These are phyloP conservation scores for Porphyrellus cyaneotinctus DNA, from an alignment of 768 basidiomycete species.

Conservation along the genomic window DNA sequence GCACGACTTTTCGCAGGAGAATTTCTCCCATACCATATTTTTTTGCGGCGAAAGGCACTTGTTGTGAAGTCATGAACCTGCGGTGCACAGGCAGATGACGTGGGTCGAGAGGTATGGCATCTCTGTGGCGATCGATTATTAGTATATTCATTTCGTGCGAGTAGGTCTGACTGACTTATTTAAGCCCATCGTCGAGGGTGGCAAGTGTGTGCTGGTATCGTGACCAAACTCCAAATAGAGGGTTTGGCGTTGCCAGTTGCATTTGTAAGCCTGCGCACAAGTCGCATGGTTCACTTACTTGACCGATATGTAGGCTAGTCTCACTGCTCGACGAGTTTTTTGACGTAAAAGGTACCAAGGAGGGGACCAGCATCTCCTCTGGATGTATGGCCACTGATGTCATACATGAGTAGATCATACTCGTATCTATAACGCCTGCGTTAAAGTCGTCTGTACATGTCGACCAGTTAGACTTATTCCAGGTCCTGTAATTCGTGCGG, in stretches of 20 bases:
- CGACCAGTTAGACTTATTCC: conserved; percentile 27
- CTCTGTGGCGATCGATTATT: conserved; percentile 22
- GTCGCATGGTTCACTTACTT: not conserved
- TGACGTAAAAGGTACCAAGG: conserved; percentile 38
- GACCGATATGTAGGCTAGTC: not conserved
- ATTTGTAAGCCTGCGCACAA: conserved; percentile 31
- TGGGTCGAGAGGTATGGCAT: conserved; percentile 29
- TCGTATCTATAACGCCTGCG: conserved; percentile 31
- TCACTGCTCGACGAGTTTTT: conserved; percentile 38
- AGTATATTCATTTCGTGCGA: not conserved
- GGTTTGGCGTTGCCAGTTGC: conserved; percentile 28
- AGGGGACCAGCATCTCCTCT: conserved; percentile 32
- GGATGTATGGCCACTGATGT: conserved; percentile 34
- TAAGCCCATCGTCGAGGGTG: conserved; percentile 36
- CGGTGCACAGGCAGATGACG: conserved; percentile 27
- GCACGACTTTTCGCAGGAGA: conserved; percentile 35
- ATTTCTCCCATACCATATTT: conserved; percentile 44
- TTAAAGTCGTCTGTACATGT: not conserved
- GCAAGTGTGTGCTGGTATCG: conserved; percentile 38
- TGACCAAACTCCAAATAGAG: conserved; percentile 43
- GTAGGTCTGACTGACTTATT: conserved; percentile 34
- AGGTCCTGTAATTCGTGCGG: conserved; percentile 32
- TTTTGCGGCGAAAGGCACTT: conserved; percentile 42
- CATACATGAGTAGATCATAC: conserved; percentile 37
- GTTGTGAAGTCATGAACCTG: conserved; percentile 36